Base-by-base conservation (phyloP, 2,329 filamentous ascomycete species). In the Monilinia aucupariae region DNA sequence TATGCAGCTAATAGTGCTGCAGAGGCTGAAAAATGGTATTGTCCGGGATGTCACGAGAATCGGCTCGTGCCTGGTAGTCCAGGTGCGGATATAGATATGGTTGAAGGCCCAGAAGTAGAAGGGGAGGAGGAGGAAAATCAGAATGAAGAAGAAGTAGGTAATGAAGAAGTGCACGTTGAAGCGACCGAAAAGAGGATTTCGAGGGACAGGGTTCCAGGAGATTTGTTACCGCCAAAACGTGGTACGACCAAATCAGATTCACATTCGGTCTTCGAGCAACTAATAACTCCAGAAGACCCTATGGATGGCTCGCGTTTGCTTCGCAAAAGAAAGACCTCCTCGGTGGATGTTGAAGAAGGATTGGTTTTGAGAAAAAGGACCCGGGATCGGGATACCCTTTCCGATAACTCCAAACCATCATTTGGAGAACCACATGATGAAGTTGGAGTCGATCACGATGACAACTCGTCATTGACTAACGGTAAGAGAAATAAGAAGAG, bases 241-340 rank as follows among this genome's bases (percentile, higher is more conserved):
- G 87, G 87, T 48, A 76, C 81, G 9, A 80, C 83, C 65, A 86
- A 85, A 65, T 82, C 86, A 20, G 86, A 86, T 65, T 90, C 89
- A 20, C 88, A 91, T 74, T 92, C 90, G 0, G 85, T 91, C 34
- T 92, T 92, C 75, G 89, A 89, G 68, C 86, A 86, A 62, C 78
- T 89, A 13, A 86, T 89, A 45, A 79, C 89, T 61, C 84, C 89
- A 60, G 88, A 89, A 66, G 88, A 91, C 70, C 82, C 87, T 9
- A 80, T 88, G 78, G 89, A 93, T 74, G 89, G 88, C 52, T 87
- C 90, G 10, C 87, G 91, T 60, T 84, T 89, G 39, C 78, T 96
- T 64, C 84, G 92, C 65, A 96, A 96, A 76, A 85, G 92, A 61
- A 96, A 93, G 75, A 87, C 90, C 22, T 91, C 90, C 1, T 88